Base-by-base conservation (phyloP, 768 basidiomycete species). In the Hebeloma cylindrosporum region DNA sequence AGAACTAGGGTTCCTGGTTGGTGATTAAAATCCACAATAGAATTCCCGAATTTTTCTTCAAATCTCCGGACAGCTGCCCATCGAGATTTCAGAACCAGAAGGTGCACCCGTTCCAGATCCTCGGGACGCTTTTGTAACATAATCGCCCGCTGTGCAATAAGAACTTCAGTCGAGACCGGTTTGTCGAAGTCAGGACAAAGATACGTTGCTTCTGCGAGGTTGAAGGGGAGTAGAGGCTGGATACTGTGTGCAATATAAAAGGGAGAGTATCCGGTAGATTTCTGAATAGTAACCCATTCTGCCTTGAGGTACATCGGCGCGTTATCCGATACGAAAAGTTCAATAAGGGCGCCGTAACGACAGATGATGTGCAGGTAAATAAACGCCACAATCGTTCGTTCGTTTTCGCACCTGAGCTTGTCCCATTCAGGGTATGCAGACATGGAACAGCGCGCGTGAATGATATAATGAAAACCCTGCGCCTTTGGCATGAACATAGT, bases 321-420 rank as follows among this genome's bases (percentile, higher is more conserved):
- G 22, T 48, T 48, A 45, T 73, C 71, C 0, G 65, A 65, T 3
- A 70, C 58, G n/a, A n/a, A n/a, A 6, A 72, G 61, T 39, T 67
- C 62, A 0, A 31, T 39, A 0, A 68, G 14, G 3, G 56, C 53
- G 18, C 48, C 33, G 33, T 56, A 54, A 11, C 45, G 49, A 28
- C 35, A 51, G 35, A 18, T 52, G 28, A 27, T 41, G 23, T 42
- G 36, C 52, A 58, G n/a, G n/a, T n/a, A 22, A 17, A 43, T 11
- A 20, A 47, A 47, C 1, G 3, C 11, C 2, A 14, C 50, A 0
- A 61, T 3, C 0, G 56, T 46, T 5, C 25, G 34, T 4, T 14
- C 36, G 22, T 32, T 59, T 45, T 63, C 57, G 3, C 13, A 27
- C 0, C 20, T 23, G 6, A 67, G 48, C 10, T 44, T 43, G 1